Evolutionary conservation across 192 early-diverging fungal genomes (phyloP), one percentile per base, ranked within the genome.

Genomic region (Backusella tuberculispora): DNA sequence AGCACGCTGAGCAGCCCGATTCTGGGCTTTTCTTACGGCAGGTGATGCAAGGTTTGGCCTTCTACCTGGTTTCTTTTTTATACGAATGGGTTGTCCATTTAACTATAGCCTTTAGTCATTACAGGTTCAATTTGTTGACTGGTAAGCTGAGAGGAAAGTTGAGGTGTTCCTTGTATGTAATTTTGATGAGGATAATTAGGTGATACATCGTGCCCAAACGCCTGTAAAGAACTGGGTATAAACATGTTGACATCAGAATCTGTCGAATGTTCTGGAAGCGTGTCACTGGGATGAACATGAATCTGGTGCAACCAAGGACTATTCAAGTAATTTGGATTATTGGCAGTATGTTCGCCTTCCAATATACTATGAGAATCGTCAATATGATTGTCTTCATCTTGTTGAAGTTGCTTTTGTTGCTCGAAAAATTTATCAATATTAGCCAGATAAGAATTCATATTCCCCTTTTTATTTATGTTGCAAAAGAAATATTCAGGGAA

Each of bases 1-100:
- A 3, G 94, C 95, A 10, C 94, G 86, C 80, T 96, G 95, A 0
- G 95, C 95, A 10, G 93, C 93, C 6, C 95, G 85, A 78, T 96
- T 96, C 81, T 96, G 95, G 6, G 91, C 93, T 21, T 89, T 89
- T 2, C 88, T 70, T 29, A 87, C 74, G 17, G 86, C 86, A 47
- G 88, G 86, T 6, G 88, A 89, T 14, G 85, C 83, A 34, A 86
- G 88, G 46, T 89, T 89, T 7, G 88, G 88, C 26, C 87, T 89
- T 15, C 86, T 78, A 5, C 88, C 87, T 6, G 85, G 87, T 40
- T 86, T 87, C 70, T 89, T 89, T 7, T 84, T 78, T 15, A 29
- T 29, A 26, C 15, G 21, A 29, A 34, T 34, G 14, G 68, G 21
- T 12, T 73, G 26, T 34, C 72, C 79, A 43, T 81, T 40, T 41